These are phyloP conservation scores for Evansstolkia leycettana DNA, from an alignment of 495 filamentous ascomycete species.

Conservation along the genomic window DNA sequence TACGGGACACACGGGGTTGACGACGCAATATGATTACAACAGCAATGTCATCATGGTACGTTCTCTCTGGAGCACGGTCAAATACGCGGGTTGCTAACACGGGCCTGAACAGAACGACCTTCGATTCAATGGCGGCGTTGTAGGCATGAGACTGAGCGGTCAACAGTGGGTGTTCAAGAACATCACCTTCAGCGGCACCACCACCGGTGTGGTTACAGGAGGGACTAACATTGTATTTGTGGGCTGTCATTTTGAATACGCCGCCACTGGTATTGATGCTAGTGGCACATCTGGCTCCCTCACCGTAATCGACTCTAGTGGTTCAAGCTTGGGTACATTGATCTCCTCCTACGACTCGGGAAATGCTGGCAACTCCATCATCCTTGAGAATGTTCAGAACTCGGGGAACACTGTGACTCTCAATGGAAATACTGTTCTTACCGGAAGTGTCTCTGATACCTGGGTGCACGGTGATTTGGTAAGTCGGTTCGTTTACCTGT, in stretches of 20 bases:
- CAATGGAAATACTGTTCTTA: slow-evolving; percentile 5
- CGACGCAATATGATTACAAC: slow-evolving; percentile 49
- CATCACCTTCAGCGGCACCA: slow-evolving; percentile 40
- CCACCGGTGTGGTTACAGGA: slow-evolving; percentile 39
- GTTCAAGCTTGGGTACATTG: slow-evolving; percentile 30
- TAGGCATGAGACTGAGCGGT: slow-evolving; percentile 48
- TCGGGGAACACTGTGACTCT: slow-evolving; percentile 12
- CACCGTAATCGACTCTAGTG: slow-evolving; percentile 29
- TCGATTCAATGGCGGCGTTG: slow-evolving; percentile 53
- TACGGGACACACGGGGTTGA: slow-evolving; percentile 50
- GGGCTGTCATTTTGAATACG: slow-evolving; percentile 17
- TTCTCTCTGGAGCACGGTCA: no score
- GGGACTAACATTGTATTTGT: slow-evolving; percentile 16
- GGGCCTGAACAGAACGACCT: slow-evolving; percentile 24
- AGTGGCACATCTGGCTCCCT: slow-evolving; percentile 32
- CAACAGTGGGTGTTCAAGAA: slow-evolving; percentile 65
- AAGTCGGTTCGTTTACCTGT: no score
- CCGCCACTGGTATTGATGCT: slow-evolving; percentile 16
- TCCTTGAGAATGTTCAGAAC: slow-evolving; percentile 16
- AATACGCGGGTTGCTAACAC: no score
- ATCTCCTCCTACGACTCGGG: slow-evolving; percentile 10
- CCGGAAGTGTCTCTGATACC: slow-evolving; percentile 12
- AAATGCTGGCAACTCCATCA: slow-evolving; percentile 14
- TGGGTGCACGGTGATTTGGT: slow-evolving; percentile 20
- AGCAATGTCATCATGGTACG: slow-evolving; percentile 24